These are phyloP conservation scores for Penicillium sp. DNA, from an alignment of 2,329 filamentous ascomycete genomes.

Conservation along the genomic window DNA sequence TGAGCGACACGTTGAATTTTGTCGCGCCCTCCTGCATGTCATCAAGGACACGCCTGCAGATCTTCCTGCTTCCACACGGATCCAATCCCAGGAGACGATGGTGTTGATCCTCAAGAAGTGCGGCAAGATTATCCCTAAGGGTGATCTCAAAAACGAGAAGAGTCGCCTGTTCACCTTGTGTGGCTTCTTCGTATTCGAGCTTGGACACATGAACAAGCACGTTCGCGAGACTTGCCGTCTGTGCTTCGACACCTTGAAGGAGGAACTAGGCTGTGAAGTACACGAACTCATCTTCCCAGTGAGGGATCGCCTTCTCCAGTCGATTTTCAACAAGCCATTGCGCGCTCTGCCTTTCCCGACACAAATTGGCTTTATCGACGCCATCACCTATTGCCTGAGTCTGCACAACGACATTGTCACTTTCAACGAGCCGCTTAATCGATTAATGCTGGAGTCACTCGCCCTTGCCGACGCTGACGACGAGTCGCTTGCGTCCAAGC, in stretches of 20 bases:
- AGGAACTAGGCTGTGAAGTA: slow-evolving; percentile 72
- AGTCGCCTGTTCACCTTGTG: slow-evolving; percentile 73
- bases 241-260: slow-evolving; percentile 76
- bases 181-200: slow-evolving; percentile 78
- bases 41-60: slow-evolving; percentile 98
- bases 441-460: slow-evolving; percentile 87
- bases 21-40: slow-evolving; percentile 89
- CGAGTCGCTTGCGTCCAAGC: slow-evolving; percentile 87
- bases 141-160: slow-evolving; percentile 68
- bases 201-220: slow-evolving; percentile 93
- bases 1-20: slow-evolving; percentile 80
- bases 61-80: slow-evolving; percentile 82
- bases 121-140: slow-evolving; percentile 74
- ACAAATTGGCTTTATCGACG: slow-evolving; percentile 98
- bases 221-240: slow-evolving; percentile 84
- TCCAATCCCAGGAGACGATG: slow-evolving; percentile 78
- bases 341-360: slow-evolving; percentile 88
- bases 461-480: slow-evolving; percentile 93
- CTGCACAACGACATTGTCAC: slow-evolving; percentile 84
- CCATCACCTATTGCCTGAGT: slow-evolving; percentile 90
- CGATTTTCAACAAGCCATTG: slow-evolving; percentile 93
- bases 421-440: slow-evolving; percentile 88
- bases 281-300: slow-evolving; percentile 87
- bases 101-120: slow-evolving; percentile 75
- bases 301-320: slow-evolving; percentile 82